Evolutionary conservation across 176 grass and related monocot species (phyloP), one percentile per base, ranked within the genome.

Genomic region (Ananas comosus): DNA sequence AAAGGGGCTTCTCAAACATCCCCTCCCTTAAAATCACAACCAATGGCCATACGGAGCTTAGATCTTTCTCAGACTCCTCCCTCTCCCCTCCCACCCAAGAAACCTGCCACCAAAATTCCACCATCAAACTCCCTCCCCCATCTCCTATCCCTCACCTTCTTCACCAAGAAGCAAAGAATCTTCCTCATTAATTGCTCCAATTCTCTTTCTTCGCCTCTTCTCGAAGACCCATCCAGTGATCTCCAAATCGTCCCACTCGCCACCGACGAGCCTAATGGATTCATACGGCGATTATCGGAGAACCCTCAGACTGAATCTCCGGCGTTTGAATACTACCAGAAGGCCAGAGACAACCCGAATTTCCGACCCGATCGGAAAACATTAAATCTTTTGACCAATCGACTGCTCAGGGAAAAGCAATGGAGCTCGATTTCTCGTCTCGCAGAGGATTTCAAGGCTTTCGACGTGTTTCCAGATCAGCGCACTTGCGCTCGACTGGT

Each of bases 41-140:
- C 59, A 72, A 89, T 97, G 89, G 79, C 89, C 79, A 79, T 81
- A 92, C 88, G 93, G 89, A 87, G 79, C 88, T 92, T 81, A 4
- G 91, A 87, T 13, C 87, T 85, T 86, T 17, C 74, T n/a, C 25
- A 56, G 22, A 57, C 86, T 61, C 78, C 81, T 53, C 53, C 81
- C 14, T 74, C 81, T 6, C 76, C 82, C 64, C 76, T 85, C 19
- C 79, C 76, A 57, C 73, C 80, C 12, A 72, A 83, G 33, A 80
- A 67, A 73, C 65, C 58, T 73, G 59, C 66, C 80, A 54, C 66
- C 19, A 80, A 75, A 68, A 49, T 74, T 74, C 83, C 81, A 28
- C 76, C 84, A 23, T 79, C 76, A 53, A 48, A 73, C 66, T 59
- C 79, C 16, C 52, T 74, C 33, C 59, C 53, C 48, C 79, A 63